Evolutionary conservation across 768 basidiomycete genomes (phyloP).

Genomic region (Lentinula detonsa): DNA sequence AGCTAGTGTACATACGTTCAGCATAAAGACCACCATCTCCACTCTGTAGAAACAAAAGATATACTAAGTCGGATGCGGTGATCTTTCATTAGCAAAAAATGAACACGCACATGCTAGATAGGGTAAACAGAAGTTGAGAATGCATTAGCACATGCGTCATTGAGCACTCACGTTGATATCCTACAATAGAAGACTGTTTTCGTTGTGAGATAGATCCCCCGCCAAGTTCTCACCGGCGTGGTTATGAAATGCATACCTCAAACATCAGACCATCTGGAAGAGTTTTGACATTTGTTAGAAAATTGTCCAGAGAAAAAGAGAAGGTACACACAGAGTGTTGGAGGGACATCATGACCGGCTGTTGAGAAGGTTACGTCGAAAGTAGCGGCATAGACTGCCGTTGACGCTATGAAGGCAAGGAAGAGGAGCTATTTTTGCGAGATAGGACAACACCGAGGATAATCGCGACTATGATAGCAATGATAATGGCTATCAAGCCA

Average conservation of each 20-base stretch:
- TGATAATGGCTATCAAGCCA: conserved; percentile 27
- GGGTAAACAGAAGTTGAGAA: neutral
- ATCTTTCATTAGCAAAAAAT: neutral
- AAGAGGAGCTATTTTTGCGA: neutral
- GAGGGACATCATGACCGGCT: neutral
- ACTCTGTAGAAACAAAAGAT: conserved; percentile 29
- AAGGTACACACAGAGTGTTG: neutral
- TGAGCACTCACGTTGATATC: conserved; percentile 52
- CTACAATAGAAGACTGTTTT: conserved; percentile 20
- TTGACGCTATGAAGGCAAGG: neutral
- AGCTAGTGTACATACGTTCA: conserved; percentile 31
- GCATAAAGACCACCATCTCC: conserved; percentile 65
- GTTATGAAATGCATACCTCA: conserved; percentile 32
- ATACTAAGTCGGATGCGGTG: neutral
- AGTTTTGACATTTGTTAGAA: neutral
- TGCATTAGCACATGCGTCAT: neutral
- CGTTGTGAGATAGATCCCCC: neutral
- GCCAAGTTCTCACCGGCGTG: too few relatives aligned
- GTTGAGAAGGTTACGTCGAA: neutral
- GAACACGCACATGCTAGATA: conserved; percentile 28
- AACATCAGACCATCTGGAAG: conserved; percentile 52
- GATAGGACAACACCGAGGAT: conserved; percentile 36
- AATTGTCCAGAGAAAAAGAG: too few relatives aligned
- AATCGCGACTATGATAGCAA: conserved; percentile 45
- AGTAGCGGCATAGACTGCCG: neutral